phyloP scores from a whole-genome alignment of 371 early-diverging fungal genomes.

The Mortierella sp. region DNA sequence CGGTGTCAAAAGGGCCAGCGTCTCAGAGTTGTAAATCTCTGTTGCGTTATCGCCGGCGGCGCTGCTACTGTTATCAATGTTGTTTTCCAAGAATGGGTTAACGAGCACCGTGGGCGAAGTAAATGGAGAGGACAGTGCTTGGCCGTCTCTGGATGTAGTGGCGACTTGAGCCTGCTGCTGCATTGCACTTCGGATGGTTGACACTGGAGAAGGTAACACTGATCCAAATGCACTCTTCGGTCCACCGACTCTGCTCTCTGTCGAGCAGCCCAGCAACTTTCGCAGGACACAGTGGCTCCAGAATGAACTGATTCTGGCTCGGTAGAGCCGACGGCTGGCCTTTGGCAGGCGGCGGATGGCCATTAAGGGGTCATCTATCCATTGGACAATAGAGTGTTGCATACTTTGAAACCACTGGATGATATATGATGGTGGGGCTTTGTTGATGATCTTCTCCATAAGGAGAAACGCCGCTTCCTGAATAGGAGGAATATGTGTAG shows the following conservation, averaged over 20 bases:
- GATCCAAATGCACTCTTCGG: conserved; percentile 32
- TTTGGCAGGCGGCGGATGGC: conserved; percentile 7
- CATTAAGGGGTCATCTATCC: conserved; percentile 28
- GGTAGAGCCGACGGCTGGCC: conserved; percentile 15
- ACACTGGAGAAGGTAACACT: conserved; percentile 14
- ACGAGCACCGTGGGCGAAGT: background rate
- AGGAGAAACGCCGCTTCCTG: conserved; percentile 30
- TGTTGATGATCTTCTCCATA: conserved; percentile 42
- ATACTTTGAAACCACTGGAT: conserved; percentile 15
- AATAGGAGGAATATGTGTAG: conserved; percentile 13
- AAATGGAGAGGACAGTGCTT: conserved; percentile 2
- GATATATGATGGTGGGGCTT: conserved; percentile 14
- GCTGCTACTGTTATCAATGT: background rate
- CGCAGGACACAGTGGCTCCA: conserved; percentile 32
- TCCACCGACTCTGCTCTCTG: conserved; percentile 3
- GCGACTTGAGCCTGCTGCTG: conserved; percentile 17
- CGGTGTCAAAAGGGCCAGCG: conserved; percentile 6
- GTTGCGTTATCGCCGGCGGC: background rate
- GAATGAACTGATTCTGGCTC: conserved; percentile 11
- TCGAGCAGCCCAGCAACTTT: conserved; percentile 10
- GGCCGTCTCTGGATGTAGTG: background rate
- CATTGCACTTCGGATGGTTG: conserved; percentile 34
- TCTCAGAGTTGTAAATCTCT: conserved; percentile 8
- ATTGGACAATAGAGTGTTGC: conserved; percentile 19
- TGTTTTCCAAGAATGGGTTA: conserved; percentile 2